Evolutionary conservation across 1,284 basidiomycete genomes (phyloP), one percentile per base, ranked within the genome.

Genomic region (Ceratobasidium sp.): DNA sequence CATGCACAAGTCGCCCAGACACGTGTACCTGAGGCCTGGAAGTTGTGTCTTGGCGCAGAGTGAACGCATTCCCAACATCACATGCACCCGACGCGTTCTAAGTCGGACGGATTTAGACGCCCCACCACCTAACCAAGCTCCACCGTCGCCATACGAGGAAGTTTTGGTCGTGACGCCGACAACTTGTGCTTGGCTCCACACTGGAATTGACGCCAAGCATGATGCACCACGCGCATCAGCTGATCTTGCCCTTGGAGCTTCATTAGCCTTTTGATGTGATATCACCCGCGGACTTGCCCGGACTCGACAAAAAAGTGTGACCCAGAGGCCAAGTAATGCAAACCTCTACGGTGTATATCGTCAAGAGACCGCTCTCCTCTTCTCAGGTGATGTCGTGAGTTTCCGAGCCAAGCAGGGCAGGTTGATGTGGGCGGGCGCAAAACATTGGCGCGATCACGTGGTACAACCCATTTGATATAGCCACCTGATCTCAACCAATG

Each of bases 111-210:
- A 3, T 2, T 46, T 12, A 8, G 27, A 20, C 23, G 44, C 44
- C 44, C 65, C 65, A 67, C 65, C 65, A 10, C 65, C 27, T 16
- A 20, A n/a, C 20, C 44, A 12, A 52, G 48, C 20, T 14, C 6
- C 4, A 27, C n/a, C 23, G 30, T 20, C 12, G 18, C 65, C 46
- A 16, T 14, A 16, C 23, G 7, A 52, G 44, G 65, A 52, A 66
- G 20, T 52, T 10, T 62, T 62, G 7, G 30, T 38, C 18, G 55
- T 67, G 65, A 67, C 65, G 46, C 52, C 46, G 52, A 16, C 3
- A 27, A 50, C 6, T 27, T 27, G 48, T 44, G n/a, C 38, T 33
- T 35, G 18, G 65, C 46, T 67, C 65, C 65, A 67, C 65, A 33
- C 30, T 27, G 55, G 27, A 50, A n/a, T 50, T 18, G 16, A 16